Conservation (phyloP, 2,329 filamentous ascomycete species). For the Fusarium subglutinans region DNA sequence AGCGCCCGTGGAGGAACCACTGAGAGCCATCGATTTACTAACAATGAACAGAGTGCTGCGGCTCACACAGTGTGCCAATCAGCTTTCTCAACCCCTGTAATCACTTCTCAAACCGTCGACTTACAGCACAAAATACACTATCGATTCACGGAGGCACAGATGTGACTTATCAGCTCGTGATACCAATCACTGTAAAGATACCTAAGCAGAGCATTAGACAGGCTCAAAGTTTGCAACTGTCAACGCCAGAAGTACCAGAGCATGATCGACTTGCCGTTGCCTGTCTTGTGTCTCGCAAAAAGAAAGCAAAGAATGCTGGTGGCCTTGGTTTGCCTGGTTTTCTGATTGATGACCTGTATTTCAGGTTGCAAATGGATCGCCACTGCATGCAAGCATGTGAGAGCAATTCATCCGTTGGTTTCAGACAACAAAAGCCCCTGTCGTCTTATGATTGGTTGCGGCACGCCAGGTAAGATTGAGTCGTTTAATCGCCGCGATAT, state of each 20-base stretch:
- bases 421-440: constrained; percentile 12
- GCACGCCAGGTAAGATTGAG: constrained; percentile 13
- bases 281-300: background rate
- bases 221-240: background rate
- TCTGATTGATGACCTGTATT: background rate
- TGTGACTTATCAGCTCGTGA: constrained; percentile 2
- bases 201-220: background rate
- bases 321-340: background rate
- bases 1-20: background rate
- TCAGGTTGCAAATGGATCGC: constrained; percentile 13
- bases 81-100: constrained; percentile 24
- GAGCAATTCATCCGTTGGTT: constrained; percentile 16
- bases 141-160: constrained; percentile 2
- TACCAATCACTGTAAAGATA: background rate
- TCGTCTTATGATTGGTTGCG: constrained; percentile 19
- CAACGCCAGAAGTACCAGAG: background rate
- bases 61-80: constrained; percentile 11
- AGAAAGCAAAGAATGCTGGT: constrained; percentile 14
- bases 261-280: background rate
- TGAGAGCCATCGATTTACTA: background rate
- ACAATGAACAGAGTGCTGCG: background rate
- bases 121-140: constrained; percentile 20
- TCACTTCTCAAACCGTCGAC: constrained; percentile 29
- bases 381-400: constrained; percentile 29
- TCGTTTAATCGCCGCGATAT: constrained; percentile 26